Base-by-base conservation (phyloP, 805 yeast genomes). In the Torulaspora maleeae region DNA sequence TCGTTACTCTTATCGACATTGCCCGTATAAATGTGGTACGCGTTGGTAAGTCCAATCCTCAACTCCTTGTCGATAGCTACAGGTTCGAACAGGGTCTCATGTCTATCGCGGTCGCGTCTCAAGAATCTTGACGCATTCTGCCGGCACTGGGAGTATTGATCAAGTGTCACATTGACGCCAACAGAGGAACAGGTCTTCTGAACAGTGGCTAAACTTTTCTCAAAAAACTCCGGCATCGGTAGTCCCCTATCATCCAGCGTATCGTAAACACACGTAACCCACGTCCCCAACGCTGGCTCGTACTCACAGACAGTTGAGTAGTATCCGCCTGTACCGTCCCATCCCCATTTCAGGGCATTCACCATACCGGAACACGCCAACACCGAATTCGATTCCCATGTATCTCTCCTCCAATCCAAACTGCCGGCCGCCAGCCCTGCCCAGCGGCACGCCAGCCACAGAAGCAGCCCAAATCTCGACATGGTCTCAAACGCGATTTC, bases 381-480 rank as follows among this genome's bases (percentile, higher is more conserved):
- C 4, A 51, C 61, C 16, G 59, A 30, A 33, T 43, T 53, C 13
- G 49, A 44, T 33, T 55, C 58, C 49, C 50, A 51, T 3, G 30
- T 41, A 41, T 53, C 59, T 17, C 22, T 32, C n/a, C 15, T 32
- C 30, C 30, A 32, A 32, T 29, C 33, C 16, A 15, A 27, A 28
- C 17, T 20, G 16, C 10, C 57, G 80, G 80, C 40, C 15, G 15
- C n/a, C 24, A 27, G 20, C 10, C 25, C 40, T n/a, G 19, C 20
- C 17, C 20, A 19, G 35, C 11, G 86, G 76, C 87, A 87, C 83
- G 35, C 83, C 71, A 27, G 87, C 86, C 54, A 86, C 88, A 13
- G 84, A 73, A 19, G 83, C 75, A 32, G 52, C 41, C 25, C 25
- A 22, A 22, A 22, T 6, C 25, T 22, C 25, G 25, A 22, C 25